Percentiles rank a stretch among this genome's conserved stretches.
Evolutionary conservation across 208 protist genomes (phyloP).

Genomic region (Crithidia sp.): DNA sequence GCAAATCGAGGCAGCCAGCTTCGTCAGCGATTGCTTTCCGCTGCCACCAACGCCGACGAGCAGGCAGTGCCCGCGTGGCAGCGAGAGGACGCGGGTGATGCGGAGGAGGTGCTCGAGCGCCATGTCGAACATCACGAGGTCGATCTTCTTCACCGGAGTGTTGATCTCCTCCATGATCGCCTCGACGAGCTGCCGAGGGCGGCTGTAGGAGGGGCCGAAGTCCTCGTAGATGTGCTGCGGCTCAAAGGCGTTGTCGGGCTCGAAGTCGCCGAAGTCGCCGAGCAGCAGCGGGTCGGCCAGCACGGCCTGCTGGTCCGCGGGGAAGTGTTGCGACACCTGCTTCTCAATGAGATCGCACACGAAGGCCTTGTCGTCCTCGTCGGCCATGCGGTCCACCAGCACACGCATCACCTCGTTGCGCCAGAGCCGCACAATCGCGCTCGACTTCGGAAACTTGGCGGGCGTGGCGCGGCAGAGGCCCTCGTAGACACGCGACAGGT

Average conservation of each 20-base stretch:
- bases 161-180: conserved; percentile 96
- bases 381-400: conserved; percentile 98
- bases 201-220: conserved; percentile 82
- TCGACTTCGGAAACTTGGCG: conserved; percentile 85
- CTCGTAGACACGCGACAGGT: conserved; percentile 98
- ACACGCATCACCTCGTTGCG: conserved; percentile 97
- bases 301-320: conserved; percentile 48
- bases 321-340: conserved; percentile 84
- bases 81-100: conserved; percentile 96
- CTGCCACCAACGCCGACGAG: conserved; percentile 98
- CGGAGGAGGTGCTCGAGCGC: conserved; percentile 97
- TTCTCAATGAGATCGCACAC: conserved; percentile 82
- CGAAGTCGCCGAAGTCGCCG: conserved; percentile 96
- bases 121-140: conserved; percentile 99
- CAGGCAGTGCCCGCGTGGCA: conserved; percentile 97
- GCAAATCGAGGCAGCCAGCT: conserved; percentile 94
- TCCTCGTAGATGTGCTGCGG: conserved; percentile 94
- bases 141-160: conserved; percentile 90
- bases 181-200: conserved; percentile 90
- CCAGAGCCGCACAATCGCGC: conserved; percentile 95
- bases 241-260: conserved; percentile 78
- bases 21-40: conserved; percentile 98
- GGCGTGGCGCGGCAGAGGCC: conserved; percentile 95
- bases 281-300: conserved; percentile 94
- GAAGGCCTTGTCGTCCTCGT: conserved; percentile 91